These are phyloP conservation scores for Psilocybe cyanescens DNA, from an alignment of 768 basidiomycete species.

Conservation along the genomic window DNA sequence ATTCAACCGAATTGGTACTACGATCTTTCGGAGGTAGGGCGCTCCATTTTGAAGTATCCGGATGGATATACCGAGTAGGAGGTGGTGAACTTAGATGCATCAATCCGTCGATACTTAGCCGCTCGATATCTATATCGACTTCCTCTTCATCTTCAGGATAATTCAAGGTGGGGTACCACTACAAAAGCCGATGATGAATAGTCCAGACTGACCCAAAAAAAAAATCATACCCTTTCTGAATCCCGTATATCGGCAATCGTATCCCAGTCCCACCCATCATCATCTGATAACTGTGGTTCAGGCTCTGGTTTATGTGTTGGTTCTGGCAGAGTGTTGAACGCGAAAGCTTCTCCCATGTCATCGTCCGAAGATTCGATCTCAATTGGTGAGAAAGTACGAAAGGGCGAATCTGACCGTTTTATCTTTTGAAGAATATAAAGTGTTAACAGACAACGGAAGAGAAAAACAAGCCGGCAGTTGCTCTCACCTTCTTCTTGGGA, in stretches of 20 bases:
- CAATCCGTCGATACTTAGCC: slow-evolving; percentile 9
- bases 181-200: not conserved
- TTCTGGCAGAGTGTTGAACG: not conserved
- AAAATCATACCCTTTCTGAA: slow-evolving; percentile 21
- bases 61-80: not conserved
- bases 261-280: slow-evolving; percentile 21
- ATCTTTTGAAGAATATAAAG: not conserved
- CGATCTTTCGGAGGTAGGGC: not conserved
- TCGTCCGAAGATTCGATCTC: not conserved
- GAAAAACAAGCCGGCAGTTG: not conserved
- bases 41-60: slow-evolving; percentile 17
- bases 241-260: slow-evolving; percentile 29
- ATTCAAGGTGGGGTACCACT: slow-evolving; percentile 1
- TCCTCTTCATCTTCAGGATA: slow-evolving; percentile 3
- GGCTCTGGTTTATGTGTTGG: not conserved
- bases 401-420: not conserved
- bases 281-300: not conserved
- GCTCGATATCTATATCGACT: slow-evolving; percentile 1
- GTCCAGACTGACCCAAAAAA: not conserved
- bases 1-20: not conserved
- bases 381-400: not conserved
- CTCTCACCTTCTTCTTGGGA: slow-evolving; percentile 10
- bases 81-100: not conserved
- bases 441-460: not conserved
- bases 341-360: not conserved